Evolutionary conservation across 2,329 filamentous ascomycete genomes (phyloP).

Genomic region (Colletotrichum sp.): DNA sequence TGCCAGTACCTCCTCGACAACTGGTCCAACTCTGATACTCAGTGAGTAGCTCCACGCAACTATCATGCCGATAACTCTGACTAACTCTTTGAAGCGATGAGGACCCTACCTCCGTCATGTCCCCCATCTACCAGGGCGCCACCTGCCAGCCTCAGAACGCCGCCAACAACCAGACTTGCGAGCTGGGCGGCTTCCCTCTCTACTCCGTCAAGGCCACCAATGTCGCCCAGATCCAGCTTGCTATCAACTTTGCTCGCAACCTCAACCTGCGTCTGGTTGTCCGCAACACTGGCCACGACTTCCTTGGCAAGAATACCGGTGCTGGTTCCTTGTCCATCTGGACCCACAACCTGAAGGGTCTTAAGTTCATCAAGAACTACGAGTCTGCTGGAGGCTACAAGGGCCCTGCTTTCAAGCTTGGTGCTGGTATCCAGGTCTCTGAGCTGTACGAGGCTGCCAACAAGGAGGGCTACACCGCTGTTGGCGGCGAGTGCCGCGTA

Average conservation of each 20-base stretch:
- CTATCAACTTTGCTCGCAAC: slow-evolving; percentile 50
- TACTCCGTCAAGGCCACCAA: slow-evolving; percentile 47
- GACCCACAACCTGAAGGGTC: slow-evolving; percentile 50
- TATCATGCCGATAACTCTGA: accelerated
- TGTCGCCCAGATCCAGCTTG: slow-evolving; percentile 49
- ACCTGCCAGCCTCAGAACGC: slow-evolving; percentile 38
- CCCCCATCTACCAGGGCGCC: slow-evolving; percentile 41
- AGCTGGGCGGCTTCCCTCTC: slow-evolving; percentile 44
- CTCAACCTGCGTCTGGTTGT: slow-evolving; percentile 56
- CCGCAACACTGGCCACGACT: slow-evolving; percentile 60
- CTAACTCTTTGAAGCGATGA: slow-evolving; percentile 28
- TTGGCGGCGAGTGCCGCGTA: slow-evolving; percentile 57
- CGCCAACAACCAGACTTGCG: slow-evolving; percentile 32
- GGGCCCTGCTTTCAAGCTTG: slow-evolving; percentile 59
- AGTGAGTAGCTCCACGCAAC: slow-evolving; percentile 15
- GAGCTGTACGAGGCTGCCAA: slow-evolving; percentile 58
- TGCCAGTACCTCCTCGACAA: slow-evolving; percentile 30
- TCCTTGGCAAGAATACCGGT: slow-evolving; percentile 57
- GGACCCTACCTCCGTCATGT: slow-evolving; percentile 46
- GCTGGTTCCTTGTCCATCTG: slow-evolving; percentile 52
- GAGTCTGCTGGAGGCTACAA: slow-evolving; percentile 31
- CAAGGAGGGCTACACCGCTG: slow-evolving; percentile 49
- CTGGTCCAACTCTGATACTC: slow-evolving; percentile 28
- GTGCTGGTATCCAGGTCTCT: slow-evolving; percentile 56
- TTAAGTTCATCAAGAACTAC: slow-evolving; percentile 28